Evolutionary conservation across 2,329 filamentous ascomycete species (phyloP).

Genomic region (Magnaporthiopsis poae): DNA sequence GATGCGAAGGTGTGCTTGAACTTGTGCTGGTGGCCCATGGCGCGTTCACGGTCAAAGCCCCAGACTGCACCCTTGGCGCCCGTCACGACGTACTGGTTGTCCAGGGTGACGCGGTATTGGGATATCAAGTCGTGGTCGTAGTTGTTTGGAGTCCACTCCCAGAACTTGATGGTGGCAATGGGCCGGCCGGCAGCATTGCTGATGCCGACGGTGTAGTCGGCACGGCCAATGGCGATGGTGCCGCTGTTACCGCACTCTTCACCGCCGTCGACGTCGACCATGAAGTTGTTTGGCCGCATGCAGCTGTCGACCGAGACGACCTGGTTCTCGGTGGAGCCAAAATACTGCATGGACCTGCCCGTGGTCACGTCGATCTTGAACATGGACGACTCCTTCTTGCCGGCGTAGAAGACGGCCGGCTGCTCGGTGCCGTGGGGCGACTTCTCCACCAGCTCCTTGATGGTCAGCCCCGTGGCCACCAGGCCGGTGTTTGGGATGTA

Average conservation of each 20-base stretch:
- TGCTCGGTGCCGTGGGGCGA: constrained; percentile 64
- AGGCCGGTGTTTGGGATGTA: constrained; percentile 63
- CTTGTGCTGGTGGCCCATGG: constrained; percentile 40
- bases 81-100: constrained; percentile 81
- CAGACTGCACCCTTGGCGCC: constrained; percentile 76
- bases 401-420: constrained; percentile 76
- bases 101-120: constrained; percentile 71
- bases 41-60: constrained; percentile 60
- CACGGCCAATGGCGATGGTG: constrained; percentile 72
- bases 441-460: constrained; percentile 81
- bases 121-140: constrained; percentile 77
- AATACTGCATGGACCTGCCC: constrained; percentile 39
- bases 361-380: constrained; percentile 82
- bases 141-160: constrained; percentile 90
- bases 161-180: constrained; percentile 83
- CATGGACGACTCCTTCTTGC: constrained; percentile 80
- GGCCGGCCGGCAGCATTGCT: constrained; percentile 63
- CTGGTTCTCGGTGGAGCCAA: constrained; percentile 4
- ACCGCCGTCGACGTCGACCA: constrained; percentile 47
- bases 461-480: constrained; percentile 59
- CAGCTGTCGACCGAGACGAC: constrained; percentile 51
- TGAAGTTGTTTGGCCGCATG: constrained; percentile 55
- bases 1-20: constrained; percentile 62
- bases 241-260: constrained; percentile 72
- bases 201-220: constrained; percentile 83